Conservation (phyloP, 768 basidiomycete species). For the Tricholoma bakamatsutake region DNA sequence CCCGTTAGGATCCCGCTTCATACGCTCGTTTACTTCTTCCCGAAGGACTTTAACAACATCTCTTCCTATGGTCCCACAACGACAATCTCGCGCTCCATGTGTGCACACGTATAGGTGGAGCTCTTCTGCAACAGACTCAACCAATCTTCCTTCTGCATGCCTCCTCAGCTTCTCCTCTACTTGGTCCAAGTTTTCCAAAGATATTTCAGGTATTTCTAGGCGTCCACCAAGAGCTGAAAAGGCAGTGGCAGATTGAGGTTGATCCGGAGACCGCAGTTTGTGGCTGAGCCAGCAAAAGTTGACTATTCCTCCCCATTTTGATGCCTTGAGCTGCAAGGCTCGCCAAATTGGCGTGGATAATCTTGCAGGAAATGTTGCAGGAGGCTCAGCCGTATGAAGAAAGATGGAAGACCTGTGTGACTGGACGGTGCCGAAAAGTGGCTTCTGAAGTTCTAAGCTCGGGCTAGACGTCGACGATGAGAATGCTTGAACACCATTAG, state of each 20-base stretch:
- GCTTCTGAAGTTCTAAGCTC: background rate
- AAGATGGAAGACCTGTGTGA: constrained; percentile 51
- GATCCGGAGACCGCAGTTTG: background rate
- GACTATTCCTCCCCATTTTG: constrained; percentile 47
- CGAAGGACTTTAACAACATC: constrained; percentile 48
- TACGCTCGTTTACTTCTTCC: constrained; percentile 42
- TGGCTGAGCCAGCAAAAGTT: constrained; percentile 53
- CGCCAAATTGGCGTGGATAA: constrained; percentile 44
- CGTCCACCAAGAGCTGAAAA: constrained; percentile 44
- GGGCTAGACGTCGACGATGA: background rate
- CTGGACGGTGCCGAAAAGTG: constrained; percentile 45
- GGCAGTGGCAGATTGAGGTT: constrained; percentile 36
- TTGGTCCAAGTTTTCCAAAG: constrained; percentile 44
- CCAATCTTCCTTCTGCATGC: constrained; percentile 18
- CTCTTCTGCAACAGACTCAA: constrained; percentile 14
- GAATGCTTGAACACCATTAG: background rate
- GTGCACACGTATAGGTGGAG: constrained; percentile 68
- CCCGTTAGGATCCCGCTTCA: constrained; percentile 20
- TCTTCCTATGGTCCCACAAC: constrained; percentile 65
- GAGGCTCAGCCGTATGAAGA: constrained; percentile 45
- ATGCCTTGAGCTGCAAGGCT: constrained; percentile 37
- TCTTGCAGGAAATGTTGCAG: constrained; percentile 41
- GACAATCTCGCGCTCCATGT: constrained; percentile 72
- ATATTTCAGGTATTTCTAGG: constrained; percentile 43
- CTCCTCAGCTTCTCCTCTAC: constrained; percentile 33